These are phyloP conservation scores for Noccaea caerulescens DNA, from an alignment of 345 rosid species.

Conservation along the genomic window DNA sequence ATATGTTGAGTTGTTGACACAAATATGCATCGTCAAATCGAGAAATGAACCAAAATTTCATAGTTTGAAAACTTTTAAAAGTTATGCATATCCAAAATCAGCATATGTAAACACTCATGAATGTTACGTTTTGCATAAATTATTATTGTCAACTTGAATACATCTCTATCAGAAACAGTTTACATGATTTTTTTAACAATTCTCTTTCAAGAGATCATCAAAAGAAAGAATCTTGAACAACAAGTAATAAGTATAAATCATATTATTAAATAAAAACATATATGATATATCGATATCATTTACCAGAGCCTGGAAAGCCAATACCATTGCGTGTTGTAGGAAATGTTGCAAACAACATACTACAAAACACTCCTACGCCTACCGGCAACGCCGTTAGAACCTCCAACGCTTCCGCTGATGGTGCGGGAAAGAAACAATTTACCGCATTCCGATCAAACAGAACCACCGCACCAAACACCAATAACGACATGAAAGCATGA, in stretches of 20 bases:
- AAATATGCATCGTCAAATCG: conserved; percentile 10
- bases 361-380: conserved; percentile 72
- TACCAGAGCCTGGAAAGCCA: conserved; percentile 72
- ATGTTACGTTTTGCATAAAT: not conserved
- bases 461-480: conserved; percentile 76
- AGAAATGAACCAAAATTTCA: no score
- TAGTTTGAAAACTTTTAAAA: no score
- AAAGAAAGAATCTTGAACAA: conserved; percentile 8
- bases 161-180: conserved; percentile 14
- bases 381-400: conserved; percentile 78
- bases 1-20: not conserved
- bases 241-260: conserved; percentile 16
- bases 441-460: conserved; percentile 77
- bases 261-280: not conserved
- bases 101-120: not conserved
- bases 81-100: not conserved
- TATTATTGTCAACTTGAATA: conserved; percentile 2
- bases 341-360: conserved; percentile 80
- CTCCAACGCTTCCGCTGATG: conserved; percentile 69
- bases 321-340: conserved; percentile 90
- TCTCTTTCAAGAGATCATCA: conserved; percentile 3
- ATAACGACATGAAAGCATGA: conserved; percentile 77
- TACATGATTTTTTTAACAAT: conserved; percentile 3
- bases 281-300: conserved; percentile 31
- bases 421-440: conserved; percentile 73